Percentiles rank a stretch among this genome's conserved stretches.
Evolutionary conservation across 345 rosid species (phyloP).

Genomic region (Eucalyptus sp.): DNA sequence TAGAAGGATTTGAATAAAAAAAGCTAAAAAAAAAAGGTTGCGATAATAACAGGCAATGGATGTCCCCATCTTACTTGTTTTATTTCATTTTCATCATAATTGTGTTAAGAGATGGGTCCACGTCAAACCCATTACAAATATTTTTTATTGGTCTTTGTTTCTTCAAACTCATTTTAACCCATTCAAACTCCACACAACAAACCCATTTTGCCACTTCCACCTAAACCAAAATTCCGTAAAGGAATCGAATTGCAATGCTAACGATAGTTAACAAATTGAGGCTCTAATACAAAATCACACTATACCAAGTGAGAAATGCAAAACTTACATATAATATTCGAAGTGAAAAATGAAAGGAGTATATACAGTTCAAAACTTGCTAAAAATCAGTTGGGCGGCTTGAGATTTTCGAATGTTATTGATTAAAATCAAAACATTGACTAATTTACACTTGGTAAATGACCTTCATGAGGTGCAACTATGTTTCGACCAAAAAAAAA

Average conservation of each 20-base stretch:
- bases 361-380: background rate
- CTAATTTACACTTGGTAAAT: background rate
- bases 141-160: background rate
- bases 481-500: too few relatives aligned
- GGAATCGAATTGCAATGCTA: background rate
- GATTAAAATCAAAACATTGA: background rate
- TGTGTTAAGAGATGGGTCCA: background rate
- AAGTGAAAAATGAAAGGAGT: background rate
- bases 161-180: background rate
- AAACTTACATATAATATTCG: background rate
- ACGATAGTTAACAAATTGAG: background rate
- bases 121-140: background rate
- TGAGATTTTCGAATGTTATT: background rate
- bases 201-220: background rate
- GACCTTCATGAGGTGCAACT: background rate
- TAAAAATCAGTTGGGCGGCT: background rate
- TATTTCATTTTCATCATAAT: background rate
- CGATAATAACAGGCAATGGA: background rate
- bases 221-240: background rate
- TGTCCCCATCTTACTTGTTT: background rate
- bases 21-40: background rate
- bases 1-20: background rate
- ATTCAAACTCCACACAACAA: background rate
- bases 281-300: background rate
- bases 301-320: background rate